Evolutionary conservation across 202 grass and related monocot species (phyloP).

Genomic region (Musa balbisiana): DNA sequence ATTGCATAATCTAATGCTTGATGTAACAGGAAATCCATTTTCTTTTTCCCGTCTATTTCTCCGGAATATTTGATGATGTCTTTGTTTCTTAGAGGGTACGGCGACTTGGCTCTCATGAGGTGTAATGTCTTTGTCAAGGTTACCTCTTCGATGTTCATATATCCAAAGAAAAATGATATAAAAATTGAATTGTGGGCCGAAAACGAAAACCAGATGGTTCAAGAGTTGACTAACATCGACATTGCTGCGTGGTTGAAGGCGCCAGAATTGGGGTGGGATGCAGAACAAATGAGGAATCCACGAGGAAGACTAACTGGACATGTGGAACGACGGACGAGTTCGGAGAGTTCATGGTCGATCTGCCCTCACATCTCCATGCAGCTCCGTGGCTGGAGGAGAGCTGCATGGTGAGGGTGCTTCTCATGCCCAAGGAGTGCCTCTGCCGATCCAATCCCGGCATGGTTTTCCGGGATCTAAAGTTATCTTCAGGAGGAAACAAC

Average conservation of each 20-base stretch:
- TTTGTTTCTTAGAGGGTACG: no score
- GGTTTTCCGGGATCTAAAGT: neutral
- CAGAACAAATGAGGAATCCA: neutral
- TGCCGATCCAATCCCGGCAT: neutral
- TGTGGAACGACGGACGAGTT: neutral
- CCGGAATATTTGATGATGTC: neutral
- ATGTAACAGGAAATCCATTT: neutral
- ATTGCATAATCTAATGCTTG: neutral
- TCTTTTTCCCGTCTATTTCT: neutral
- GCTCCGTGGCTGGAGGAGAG: neutral
- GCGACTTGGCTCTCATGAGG: neutral
- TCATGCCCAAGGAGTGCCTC: neutral
- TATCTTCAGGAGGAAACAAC: neutral
- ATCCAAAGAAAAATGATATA: no score
- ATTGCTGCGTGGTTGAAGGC: neutral
- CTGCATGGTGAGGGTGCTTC: neutral
- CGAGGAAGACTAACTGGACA: neutral
- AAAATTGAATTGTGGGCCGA: no score
- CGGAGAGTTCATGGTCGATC: slow-evolving; percentile 2
- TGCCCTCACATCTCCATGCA: slow-evolving; percentile 3
- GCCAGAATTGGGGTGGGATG: neutral
- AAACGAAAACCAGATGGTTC: no score
- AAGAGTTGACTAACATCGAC: neutral
- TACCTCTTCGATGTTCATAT: neutral
- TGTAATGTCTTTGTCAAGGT: neutral